Evolutionary conservation across 805 yeast genomes (phyloP).

Genomic region (Cyberlindnera euphorbiae): DNA sequence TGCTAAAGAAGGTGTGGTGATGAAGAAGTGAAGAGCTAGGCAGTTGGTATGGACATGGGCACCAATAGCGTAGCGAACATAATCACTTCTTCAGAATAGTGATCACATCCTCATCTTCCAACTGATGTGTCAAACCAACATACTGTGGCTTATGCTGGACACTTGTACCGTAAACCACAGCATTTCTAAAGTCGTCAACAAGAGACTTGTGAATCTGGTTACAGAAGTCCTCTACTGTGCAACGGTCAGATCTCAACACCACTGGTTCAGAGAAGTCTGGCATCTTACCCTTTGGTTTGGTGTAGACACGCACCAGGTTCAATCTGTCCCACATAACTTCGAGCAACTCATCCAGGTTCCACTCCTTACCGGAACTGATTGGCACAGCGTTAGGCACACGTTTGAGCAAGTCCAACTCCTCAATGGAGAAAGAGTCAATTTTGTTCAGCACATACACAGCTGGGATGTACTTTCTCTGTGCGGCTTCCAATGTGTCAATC

Average conservation of each 20-base stretch:
- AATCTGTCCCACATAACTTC: constrained; percentile 95
- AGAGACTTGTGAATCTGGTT: constrained; percentile 91
- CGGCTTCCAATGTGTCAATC: constrained; percentile 89
- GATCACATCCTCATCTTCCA: constrained; percentile 96
- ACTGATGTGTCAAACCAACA: constrained; percentile 78
- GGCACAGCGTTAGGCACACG: constrained; percentile 97
- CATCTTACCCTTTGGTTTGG: constrained; percentile 90
- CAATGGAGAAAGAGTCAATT: constrained; percentile 90
- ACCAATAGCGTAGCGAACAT: neutral
- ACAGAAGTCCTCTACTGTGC: constrained; percentile 93
- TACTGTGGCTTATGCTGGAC: constrained; percentile 98
- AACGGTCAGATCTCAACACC: constrained; percentile 75
- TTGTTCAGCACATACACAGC: constrained; percentile 93
- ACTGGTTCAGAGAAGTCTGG: constrained; percentile 97
- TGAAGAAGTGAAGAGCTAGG: no score
- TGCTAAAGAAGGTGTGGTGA: neutral
- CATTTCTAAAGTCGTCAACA: constrained; percentile 89
- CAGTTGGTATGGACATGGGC: constrained; percentile 8
- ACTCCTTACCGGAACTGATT: constrained; percentile 89
- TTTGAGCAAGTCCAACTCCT: constrained; percentile 85
- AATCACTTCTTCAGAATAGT: constrained; percentile 75
- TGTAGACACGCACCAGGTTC: constrained; percentile 89
- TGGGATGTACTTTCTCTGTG: constrained; percentile 89
- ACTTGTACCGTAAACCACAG: constrained; percentile 88
- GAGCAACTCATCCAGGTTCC: constrained; percentile 94